Conservation (phyloP, 2,329 filamentous ascomycete species). For the Dothistroma pini region DNA sequence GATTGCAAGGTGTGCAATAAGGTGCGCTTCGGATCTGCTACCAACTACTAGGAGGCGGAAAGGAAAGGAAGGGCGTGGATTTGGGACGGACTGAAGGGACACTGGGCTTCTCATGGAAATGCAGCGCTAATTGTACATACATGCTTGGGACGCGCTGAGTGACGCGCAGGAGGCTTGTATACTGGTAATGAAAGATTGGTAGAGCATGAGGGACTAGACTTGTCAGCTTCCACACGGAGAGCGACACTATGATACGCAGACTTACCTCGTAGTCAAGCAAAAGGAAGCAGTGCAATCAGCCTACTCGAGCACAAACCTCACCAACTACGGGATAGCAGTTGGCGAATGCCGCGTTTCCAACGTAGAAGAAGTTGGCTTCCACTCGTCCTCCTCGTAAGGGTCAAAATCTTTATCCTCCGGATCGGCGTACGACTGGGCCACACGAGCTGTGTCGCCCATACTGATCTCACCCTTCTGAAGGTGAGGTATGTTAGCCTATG, state of each 20-base stretch:
- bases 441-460: neutral
- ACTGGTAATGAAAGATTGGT: neutral
- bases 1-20: constrained; percentile 13
- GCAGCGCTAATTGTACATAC: too few species aligned
- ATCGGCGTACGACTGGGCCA: neutral
- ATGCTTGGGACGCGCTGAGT: too few species aligned
- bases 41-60: too few species aligned
- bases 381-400: neutral
- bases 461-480: neutral
- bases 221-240: neutral
- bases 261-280: neutral
- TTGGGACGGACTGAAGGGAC: too few species aligned
- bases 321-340: neutral
- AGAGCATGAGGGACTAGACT: neutral
- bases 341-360: neutral
- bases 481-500: too few species aligned
- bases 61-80: too few species aligned
- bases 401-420: neutral
- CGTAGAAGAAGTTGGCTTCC: neutral
- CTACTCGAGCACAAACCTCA: too few species aligned
- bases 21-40: neutral
- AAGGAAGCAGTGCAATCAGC: too few species aligned
- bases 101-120: too few species aligned
- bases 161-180: too few species aligned
- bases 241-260: neutral